Evolutionary conservation across 2,329 filamentous ascomycete genomes (phyloP).

Genomic region (Talaromyces sp.): DNA sequence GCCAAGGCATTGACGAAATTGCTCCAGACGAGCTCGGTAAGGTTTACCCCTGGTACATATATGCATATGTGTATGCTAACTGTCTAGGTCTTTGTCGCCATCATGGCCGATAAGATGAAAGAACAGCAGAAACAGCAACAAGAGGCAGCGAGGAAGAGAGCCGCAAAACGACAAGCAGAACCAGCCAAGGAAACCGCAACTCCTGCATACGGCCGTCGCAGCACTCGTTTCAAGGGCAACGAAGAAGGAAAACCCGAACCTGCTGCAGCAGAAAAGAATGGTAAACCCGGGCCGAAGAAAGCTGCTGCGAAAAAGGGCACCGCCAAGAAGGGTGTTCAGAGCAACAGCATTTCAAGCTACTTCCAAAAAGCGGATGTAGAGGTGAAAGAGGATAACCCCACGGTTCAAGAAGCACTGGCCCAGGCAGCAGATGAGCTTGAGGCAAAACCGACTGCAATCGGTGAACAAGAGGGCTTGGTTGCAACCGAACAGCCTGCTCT

Average conservation of each 20-base stretch:
- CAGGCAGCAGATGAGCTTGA: constrained; percentile 55
- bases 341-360: constrained; percentile 52
- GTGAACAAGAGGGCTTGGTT: constrained; percentile 59
- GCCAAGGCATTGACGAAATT: constrained; percentile 41
- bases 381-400: constrained; percentile 47
- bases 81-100: constrained; percentile 41
- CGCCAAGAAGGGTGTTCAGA: constrained; percentile 22
- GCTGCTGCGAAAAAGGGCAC: constrained; percentile 17
- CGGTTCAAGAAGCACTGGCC: constrained; percentile 53
- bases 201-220: constrained; percentile 17
- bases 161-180: constrained; percentile 26
- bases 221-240: constrained; percentile 25
- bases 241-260: constrained; percentile 15
- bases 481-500: constrained; percentile 82
- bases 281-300: constrained; percentile 17
- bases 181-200: constrained; percentile 22
- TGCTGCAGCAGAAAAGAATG: constrained; percentile 10
- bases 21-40: constrained; percentile 41
- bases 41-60: not conserved
- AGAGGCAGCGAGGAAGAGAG: constrained; percentile 35
- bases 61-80: not conserved
- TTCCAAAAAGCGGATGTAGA: constrained; percentile 56
- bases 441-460: constrained; percentile 55
- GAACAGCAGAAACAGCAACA: constrained; percentile 38
- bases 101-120: constrained; percentile 47